Evolutionary conservation across 2,329 filamentous ascomycete genomes (phyloP), one percentile per base, ranked within the genome.

Genomic region (Corynespora cassiicola): DNA sequence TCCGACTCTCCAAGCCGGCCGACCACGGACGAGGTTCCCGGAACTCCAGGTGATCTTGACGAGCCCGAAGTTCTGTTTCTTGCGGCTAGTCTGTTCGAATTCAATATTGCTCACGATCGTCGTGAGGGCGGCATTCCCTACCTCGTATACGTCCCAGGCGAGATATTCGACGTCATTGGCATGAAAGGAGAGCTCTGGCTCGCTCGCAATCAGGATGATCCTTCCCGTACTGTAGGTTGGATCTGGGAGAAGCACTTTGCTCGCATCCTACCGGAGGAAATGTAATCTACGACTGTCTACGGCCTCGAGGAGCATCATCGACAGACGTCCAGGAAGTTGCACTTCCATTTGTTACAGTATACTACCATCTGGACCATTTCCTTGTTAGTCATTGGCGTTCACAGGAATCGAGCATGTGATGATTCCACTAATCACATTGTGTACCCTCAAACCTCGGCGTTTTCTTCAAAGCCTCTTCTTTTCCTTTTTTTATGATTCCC

Each of bases 161-260:
- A 99, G 63, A 73, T 77, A 31, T 76, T 77, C 55, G 73, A 78
- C 57, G 76, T 99, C 36, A 90, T 99, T 62, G 94, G 87, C 19
- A 91, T 96, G 69, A 96, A 96, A 67, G 94, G 94, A 49, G 94
- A 99, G 74, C 79, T 97, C 31, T 99, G 94, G 94, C 82, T 99
- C 40, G 94, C 94, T 36, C 90, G 90, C 69, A 99, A 99, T 65
- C 94, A 99, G 71, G 94, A 99, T 62, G 94, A 99, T 68, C 75
- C 83, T 2, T 78, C 75, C 8, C 81, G 87, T 50, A 79, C 84
- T 50, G 85, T 97, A 21, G 94, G 94, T 34, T 99, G 94, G 94
- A 96, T 99, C 59, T 99, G 94, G 94, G 95, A 91, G 59, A 96
- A 96, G 69, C 94, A 99, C 73, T 99, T 99, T 76, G 68, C 68